Percentiles rank a stretch among this genome's conserved stretches.
Evolutionary conservation across 768 basidiomycete genomes (phyloP).

Genomic region (Amylocystis lapponica): DNA sequence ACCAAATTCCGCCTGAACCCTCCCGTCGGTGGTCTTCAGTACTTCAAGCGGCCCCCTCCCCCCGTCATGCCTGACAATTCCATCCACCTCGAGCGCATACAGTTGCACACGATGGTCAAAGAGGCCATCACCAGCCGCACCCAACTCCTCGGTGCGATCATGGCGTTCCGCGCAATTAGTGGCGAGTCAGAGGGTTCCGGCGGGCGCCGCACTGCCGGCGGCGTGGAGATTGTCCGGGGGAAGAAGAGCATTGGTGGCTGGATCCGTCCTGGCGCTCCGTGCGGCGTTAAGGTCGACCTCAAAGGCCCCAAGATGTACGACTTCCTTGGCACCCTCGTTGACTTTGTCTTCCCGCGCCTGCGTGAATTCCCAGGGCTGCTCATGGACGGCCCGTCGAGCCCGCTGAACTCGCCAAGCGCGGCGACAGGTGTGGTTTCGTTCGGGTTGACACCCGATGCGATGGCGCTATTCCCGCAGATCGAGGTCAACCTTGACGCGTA

Average conservation of each 20-base stretch:
- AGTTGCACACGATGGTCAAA: constrained; percentile 83
- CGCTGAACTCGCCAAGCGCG: constrained; percentile 64
- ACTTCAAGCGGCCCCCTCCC: constrained; percentile 63
- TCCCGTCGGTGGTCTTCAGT: constrained; percentile 63
- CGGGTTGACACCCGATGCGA: constrained; percentile 77
- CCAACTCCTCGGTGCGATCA: constrained; percentile 76
- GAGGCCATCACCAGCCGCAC: constrained; percentile 66
- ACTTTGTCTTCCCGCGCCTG: constrained; percentile 92
- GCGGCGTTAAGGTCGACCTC: constrained; percentile 87
- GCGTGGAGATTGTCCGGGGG: constrained; percentile 73
- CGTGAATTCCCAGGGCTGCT: constrained; percentile 85
- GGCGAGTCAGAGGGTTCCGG: constrained; percentile 76
- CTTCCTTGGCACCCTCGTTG: constrained; percentile 80
- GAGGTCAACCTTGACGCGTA: constrained; percentile 93
- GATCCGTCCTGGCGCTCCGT: constrained; percentile 76
- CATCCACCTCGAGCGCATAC: constrained; percentile 74
- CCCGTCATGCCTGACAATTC: constrained; percentile 65
- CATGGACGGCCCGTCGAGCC: constrained; percentile 70
- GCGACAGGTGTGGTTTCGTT: constrained; percentile 87
- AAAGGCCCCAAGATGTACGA: constrained; percentile 93
- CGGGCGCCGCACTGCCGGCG: constrained; percentile 60
- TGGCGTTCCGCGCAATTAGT: constrained; percentile 81
- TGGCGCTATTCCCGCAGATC: constrained; percentile 92
- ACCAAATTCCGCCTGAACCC: constrained; percentile 71
- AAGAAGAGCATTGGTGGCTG: constrained; percentile 71